These are phyloP conservation scores for Blastobotrys chiropterorum DNA, from an alignment of 805 yeast genomes.

Conservation along the genomic window DNA sequence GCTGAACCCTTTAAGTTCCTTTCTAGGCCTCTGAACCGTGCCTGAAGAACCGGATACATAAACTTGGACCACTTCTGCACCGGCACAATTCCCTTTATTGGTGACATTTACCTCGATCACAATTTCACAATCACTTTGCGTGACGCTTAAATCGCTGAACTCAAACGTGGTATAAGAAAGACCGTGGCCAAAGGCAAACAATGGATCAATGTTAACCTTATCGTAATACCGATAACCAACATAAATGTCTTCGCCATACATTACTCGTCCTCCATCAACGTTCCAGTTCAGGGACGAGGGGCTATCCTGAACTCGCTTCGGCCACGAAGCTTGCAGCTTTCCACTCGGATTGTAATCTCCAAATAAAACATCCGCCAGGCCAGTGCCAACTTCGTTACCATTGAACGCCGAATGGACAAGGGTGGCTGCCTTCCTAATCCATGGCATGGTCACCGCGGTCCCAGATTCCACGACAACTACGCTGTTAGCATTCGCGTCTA, in stretches of 20 bases:
- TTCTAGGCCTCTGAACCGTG: conserved; percentile 42
- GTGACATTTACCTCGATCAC: conserved; percentile 23
- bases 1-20: conserved; percentile 54
- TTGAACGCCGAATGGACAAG: conserved; percentile 50
- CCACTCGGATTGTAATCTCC: conserved; percentile 59
- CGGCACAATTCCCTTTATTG: background rate
- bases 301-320: conserved; percentile 44
- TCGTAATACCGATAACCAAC: conserved; percentile 61
- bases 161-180: conserved; percentile 52
- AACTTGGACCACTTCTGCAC: background rate
- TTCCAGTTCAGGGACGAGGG: conserved; percentile 50
- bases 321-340: conserved; percentile 51
- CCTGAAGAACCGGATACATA: conserved; percentile 30
- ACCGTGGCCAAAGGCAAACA: conserved; percentile 60
- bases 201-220: conserved; percentile 40
- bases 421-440: conserved; percentile 39
- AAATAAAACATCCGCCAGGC: conserved; percentile 52
- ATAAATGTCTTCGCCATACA: conserved; percentile 61
- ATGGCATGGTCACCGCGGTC: conserved; percentile 55
- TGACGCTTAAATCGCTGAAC: conserved; percentile 4
- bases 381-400: conserved; percentile 53
- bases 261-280: conserved; percentile 45
- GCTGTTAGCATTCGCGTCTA: conserved; percentile 43
- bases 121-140: conserved; percentile 2
- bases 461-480: conserved; percentile 54